phyloP scores from a whole-genome alignment of 148 eudicot genomes.

The Vaccinium myrtillus region DNA sequence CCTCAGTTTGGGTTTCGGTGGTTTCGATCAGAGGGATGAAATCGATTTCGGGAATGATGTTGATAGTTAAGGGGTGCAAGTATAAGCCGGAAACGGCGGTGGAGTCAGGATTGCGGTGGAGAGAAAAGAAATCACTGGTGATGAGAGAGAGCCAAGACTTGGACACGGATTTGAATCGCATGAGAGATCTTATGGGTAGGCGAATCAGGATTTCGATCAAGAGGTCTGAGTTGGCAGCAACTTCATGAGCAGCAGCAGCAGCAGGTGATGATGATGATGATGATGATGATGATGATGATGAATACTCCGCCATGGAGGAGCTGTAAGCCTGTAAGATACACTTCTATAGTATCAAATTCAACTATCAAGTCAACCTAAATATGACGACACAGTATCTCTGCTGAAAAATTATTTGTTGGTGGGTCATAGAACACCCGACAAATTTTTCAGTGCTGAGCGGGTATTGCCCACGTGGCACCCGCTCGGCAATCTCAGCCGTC shows the following conservation, averaged over 20 bases:
- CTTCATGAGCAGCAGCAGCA: not conserved
- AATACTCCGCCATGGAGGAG: too few species aligned
- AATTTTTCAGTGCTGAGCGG: too few species aligned
- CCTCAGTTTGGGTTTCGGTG: not conserved
- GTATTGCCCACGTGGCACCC: too few species aligned
- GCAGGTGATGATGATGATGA: too few species aligned
- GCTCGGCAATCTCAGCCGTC: too few species aligned
- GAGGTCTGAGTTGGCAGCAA: not conserved
- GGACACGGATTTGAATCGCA: conserved; percentile 18
- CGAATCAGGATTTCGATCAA: conserved; percentile 18
- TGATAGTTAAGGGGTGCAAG: not conserved
- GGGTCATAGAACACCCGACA: too few species aligned
- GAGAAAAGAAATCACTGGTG: not conserved
- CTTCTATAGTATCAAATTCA: too few species aligned
- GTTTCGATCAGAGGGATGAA: not conserved
- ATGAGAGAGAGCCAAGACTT: conserved; percentile 16
- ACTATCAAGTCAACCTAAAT: too few species aligned
- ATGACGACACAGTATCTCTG: too few species aligned
- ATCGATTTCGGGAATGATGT: not conserved
- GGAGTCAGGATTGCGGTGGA: not conserved
- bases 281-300: too few species aligned
- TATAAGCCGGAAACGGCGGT: not conserved
- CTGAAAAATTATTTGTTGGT: too few species aligned
- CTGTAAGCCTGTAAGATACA: too few species aligned
- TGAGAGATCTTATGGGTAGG: conserved; percentile 16